Conservation (phyloP, 225 moss, liverwort and hornwort genomes). For the Sphagnum contortum region DNA sequence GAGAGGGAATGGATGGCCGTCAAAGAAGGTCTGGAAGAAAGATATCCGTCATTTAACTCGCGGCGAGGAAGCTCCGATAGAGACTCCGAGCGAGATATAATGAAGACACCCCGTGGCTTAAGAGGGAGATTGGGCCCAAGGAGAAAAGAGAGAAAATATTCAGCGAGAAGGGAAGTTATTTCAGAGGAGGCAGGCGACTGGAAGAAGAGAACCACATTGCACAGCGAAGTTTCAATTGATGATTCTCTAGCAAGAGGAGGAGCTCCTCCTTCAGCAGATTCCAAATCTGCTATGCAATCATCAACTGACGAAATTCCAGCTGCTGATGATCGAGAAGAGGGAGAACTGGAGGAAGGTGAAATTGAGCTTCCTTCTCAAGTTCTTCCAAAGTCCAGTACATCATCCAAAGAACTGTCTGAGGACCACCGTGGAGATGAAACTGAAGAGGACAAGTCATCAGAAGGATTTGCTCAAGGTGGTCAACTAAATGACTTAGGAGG, state of each 20-base stretch:
- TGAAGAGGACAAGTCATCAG: constrained; percentile 14
- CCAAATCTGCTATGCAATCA: constrained; percentile 14
- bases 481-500: constrained; percentile 2
- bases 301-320: constrained; percentile 25
- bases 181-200: constrained; percentile 30
- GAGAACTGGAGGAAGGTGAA: constrained; percentile 98
- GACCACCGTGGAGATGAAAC: constrained; percentile 24
- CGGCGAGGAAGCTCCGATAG: constrained; percentile 3
- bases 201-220: neutral
- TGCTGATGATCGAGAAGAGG: constrained; percentile 74
- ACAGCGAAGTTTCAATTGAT: no score
- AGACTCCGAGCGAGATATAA: neutral
- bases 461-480: constrained; percentile 21
- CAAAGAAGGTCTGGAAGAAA: constrained; percentile 7
- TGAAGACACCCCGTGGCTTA: constrained; percentile 5
- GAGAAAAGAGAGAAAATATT: constrained; percentile 16
- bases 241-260: no score
- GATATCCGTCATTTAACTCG: no score
- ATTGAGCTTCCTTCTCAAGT: constrained; percentile 55
- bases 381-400: constrained; percentile 21
- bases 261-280: constrained; percentile 11
- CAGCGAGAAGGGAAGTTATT: constrained; percentile 29
- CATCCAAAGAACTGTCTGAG: constrained; percentile 26
- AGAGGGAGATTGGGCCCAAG: constrained; percentile 10
- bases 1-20: constrained; percentile 18